Percentiles rank a stretch among this genome's conserved stretches.
Evolutionary conservation across 139 green algal species (phyloP).

Genomic region (Asterochloris sp.): DNA sequence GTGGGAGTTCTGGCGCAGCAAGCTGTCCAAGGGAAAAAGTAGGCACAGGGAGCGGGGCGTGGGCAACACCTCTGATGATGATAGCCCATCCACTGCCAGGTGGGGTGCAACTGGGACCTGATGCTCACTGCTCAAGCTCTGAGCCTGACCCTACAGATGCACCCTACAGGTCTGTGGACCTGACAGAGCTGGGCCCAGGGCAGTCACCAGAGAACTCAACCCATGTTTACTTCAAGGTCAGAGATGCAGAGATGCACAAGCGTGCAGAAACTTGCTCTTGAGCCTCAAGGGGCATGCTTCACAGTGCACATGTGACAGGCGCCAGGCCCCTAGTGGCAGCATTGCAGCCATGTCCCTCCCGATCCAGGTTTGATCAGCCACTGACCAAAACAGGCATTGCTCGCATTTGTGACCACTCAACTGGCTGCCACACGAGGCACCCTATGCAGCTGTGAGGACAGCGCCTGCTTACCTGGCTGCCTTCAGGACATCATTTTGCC

Average conservation of each 20-base stretch:
- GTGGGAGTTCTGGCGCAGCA: slow-evolving; percentile 36
- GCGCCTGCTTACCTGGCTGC: too few species aligned
- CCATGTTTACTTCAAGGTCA: slow-evolving; percentile 23
- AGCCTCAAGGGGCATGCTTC: too few species aligned
- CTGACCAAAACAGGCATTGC: too few species aligned
- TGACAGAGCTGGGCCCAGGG: background rate
- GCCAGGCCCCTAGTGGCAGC: too few species aligned
- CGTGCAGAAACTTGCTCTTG: too few species aligned
- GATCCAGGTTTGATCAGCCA: too few species aligned
- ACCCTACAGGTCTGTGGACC: background rate
- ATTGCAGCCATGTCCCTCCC: too few species aligned
- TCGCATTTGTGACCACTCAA: too few species aligned
- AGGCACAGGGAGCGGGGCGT: slow-evolving; percentile 18
- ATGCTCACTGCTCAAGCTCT: background rate
- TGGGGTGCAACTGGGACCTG: background rate
- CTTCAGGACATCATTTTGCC: slow-evolving; percentile 28
- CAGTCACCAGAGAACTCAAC: background rate
- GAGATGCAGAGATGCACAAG: too few species aligned
- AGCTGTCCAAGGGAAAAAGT: slow-evolving; percentile 33
- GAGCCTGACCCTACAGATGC: background rate
- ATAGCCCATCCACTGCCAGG: slow-evolving; percentile 7
- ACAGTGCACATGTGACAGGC: too few species aligned
- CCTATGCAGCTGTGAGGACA: too few species aligned
- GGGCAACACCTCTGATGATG: slow-evolving; percentile 20
- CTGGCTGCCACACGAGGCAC: too few species aligned